phyloP scores from a whole-genome alignment of 2,329 filamentous ascomycete genomes.

The Ampelomyces quisqualis region DNA sequence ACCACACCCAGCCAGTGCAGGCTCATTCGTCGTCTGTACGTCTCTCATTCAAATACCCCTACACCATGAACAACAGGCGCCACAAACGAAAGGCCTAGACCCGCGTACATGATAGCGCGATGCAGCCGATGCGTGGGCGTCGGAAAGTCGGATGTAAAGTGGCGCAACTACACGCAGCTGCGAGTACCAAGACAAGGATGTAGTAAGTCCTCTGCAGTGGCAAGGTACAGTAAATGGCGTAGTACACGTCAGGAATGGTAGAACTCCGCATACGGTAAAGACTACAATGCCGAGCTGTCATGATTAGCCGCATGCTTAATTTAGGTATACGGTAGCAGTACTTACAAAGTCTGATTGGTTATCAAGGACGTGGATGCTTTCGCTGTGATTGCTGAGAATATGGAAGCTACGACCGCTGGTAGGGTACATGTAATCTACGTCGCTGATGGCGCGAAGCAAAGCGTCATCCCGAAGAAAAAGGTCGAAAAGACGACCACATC shows the following conservation, averaged over 20 bases:
- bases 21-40: conserved; percentile 18
- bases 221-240: conserved; percentile 16
- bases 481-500: conserved; percentile 48
- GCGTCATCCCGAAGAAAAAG: conserved; percentile 49
- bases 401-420: conserved; percentile 10
- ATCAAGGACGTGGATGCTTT: conserved; percentile 5
- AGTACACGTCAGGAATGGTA: conserved; percentile 19
- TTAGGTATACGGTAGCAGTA: not conserved
- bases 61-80: conserved; percentile 16
- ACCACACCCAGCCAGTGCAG: conserved; percentile 22
- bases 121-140: conserved; percentile 11
- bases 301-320: not conserved
- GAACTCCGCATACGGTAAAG: conserved; percentile 21
- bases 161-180: conserved; percentile 4
- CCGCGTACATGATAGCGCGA: conserved; percentile 2
- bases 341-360: conserved; percentile 17
- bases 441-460: conserved; percentile 52
- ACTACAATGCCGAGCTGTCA: conserved; percentile 17
- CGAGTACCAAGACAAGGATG: conserved; percentile 13
- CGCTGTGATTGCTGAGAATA: conserved; percentile 20
- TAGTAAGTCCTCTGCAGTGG: conserved; percentile 14
- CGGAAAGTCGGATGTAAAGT: conserved; percentile 19
- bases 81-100: conserved; percentile 6
- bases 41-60: conserved; percentile 13
- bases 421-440: conserved; percentile 33